A percentile compares a stretch with the other conserved stretches of the same genome.
These are phyloP conservation scores for Coniochaeta prunicola DNA, from an alignment of 2,329 filamentous ascomycete genomes.

Conservation along the genomic window DNA sequence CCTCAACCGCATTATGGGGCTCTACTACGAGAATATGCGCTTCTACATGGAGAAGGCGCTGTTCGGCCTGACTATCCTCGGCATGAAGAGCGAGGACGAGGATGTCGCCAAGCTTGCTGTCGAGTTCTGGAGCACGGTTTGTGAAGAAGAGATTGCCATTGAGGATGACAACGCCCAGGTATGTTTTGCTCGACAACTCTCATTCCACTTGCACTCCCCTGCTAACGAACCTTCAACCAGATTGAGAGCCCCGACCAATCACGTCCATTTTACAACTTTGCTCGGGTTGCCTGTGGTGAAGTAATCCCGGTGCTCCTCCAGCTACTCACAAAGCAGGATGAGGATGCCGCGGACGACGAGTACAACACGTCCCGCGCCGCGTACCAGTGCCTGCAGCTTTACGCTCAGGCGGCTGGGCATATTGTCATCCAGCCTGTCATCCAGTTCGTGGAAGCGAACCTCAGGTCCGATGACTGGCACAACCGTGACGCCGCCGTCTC, in stretches of 20 bases:
- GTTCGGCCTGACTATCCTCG: slow-evolving; percentile 93
- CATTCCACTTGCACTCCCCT: background rate
- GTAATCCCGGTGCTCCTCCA: slow-evolving; percentile 87
- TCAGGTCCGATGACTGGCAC: slow-evolving; percentile 90
- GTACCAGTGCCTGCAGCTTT: slow-evolving; percentile 94
- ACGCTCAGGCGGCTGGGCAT: slow-evolving; percentile 82
- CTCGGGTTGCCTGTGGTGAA: slow-evolving; percentile 83
- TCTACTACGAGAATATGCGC: slow-evolving; percentile 99
- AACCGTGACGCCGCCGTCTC: slow-evolving; percentile 91
- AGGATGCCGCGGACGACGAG: slow-evolving; percentile 93
- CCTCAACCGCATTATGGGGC: slow-evolving; percentile 94
- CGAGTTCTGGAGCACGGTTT: slow-evolving; percentile 99
- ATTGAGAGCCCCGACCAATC: slow-evolving; percentile 74
- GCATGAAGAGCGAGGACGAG: slow-evolving; percentile 97
- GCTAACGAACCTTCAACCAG: slow-evolving; percentile 17
- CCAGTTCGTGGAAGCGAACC: slow-evolving; percentile 82
- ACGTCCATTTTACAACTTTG: slow-evolving; percentile 93
- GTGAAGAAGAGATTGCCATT: slow-evolving; percentile 95
- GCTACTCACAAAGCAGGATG: slow-evolving; percentile 92
- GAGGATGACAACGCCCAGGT: slow-evolving; percentile 86
- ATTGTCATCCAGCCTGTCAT: slow-evolving; percentile 83
- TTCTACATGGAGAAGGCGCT: slow-evolving; percentile 99
- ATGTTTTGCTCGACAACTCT: background rate
- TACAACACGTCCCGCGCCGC: slow-evolving; percentile 94
- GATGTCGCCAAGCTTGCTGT: slow-evolving; percentile 97